A percentile compares a stretch with the other conserved stretches of the same genome.
phyloP scores from a whole-genome alignment of 2,329 filamentous ascomycete species.

The Talaromyces sp. region DNA sequence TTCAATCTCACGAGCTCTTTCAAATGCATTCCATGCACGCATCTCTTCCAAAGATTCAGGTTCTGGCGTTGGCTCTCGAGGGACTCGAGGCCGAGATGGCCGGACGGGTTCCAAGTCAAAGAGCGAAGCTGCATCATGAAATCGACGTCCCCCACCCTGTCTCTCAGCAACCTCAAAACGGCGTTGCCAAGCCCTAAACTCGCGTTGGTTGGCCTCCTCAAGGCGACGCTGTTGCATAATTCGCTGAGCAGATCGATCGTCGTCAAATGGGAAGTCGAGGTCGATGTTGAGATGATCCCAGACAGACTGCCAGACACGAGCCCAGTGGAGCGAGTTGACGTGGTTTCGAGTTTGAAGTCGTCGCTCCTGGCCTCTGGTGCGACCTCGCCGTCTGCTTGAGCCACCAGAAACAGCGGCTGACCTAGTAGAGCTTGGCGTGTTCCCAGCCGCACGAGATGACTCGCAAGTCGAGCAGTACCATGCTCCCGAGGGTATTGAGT shows the following conservation, averaged over 20 bases:
- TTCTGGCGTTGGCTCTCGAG: slow-evolving; percentile 51
- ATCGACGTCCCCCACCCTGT: slow-evolving; percentile 73
- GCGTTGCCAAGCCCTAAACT: slow-evolving; percentile 76
- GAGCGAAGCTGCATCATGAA: slow-evolving; percentile 67
- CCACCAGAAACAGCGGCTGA: no score
- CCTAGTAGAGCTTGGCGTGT: not conserved
- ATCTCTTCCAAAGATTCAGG: slow-evolving; percentile 79
- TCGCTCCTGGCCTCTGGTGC: slow-evolving; percentile 51
- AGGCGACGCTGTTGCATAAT: slow-evolving; percentile 55
- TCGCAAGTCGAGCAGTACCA: slow-evolving; percentile 92
- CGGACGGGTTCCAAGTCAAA: slow-evolving; percentile 54
- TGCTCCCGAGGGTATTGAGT: slow-evolving; percentile 71
- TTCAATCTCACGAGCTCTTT: slow-evolving; percentile 75
- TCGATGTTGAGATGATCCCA: slow-evolving; percentile 79
- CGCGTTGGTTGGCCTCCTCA: slow-evolving; percentile 56
- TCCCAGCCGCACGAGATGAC: slow-evolving; percentile 46
- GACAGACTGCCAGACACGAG: slow-evolving; percentile 85
- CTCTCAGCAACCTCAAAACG: slow-evolving; percentile 79
- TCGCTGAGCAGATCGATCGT: slow-evolving; percentile 65
- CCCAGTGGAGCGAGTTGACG: slow-evolving; percentile 61
- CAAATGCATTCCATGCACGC: slow-evolving; percentile 86
- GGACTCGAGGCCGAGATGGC: slow-evolving; percentile 44
- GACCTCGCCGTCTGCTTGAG: slow-evolving; percentile 49
- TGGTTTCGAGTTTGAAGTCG: slow-evolving; percentile 44
- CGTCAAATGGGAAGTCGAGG: slow-evolving; percentile 81